A percentile compares a stretch with the other conserved stretches of the same genome.
Evolutionary conservation across 306 rosid genomes (phyloP).

Genomic region (Carpinus viminea): DNA sequence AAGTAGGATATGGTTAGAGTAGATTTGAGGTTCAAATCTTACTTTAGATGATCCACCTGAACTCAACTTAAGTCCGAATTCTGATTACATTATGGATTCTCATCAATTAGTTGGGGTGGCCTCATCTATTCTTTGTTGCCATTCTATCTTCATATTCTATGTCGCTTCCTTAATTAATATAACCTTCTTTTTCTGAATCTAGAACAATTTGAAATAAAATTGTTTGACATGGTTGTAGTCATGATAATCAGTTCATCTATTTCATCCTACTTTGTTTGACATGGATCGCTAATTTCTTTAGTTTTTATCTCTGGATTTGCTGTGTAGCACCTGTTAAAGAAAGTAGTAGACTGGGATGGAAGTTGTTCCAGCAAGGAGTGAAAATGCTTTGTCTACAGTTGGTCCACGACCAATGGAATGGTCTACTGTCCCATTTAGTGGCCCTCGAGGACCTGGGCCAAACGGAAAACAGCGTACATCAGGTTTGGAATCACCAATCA

Average conservation of each 20-base stretch:
- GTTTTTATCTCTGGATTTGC: constrained; percentile 13
- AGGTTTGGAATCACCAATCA: constrained; percentile 85
- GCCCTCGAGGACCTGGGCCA: constrained; percentile 62
- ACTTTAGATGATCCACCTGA: not conserved
- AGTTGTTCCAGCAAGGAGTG: constrained; percentile 57
- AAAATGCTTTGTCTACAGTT: constrained; percentile 65
- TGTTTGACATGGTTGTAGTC: not conserved
- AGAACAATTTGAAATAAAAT: not conserved
- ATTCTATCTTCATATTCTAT: not conserved
- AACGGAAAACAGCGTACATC: constrained; percentile 79
- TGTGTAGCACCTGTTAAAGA: not conserved
- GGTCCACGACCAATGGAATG: constrained; percentile 94
- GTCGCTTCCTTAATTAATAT: too few species aligned
- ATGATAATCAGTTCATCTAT: not conserved
- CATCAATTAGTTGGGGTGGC: not conserved
- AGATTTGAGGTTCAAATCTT: not conserved
- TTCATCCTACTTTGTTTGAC: not conserved
- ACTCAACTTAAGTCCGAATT: not conserved
- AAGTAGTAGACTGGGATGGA: constrained; percentile 57
- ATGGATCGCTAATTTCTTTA: constrained; percentile 8
- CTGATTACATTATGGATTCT: not conserved
- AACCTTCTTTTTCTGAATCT: not conserved
- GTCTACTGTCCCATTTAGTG: constrained; percentile 68
- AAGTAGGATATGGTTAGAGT: not conserved
- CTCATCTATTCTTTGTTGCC: not conserved